A percentile compares a stretch with the other conserved stretches of the same genome.
Conservation (phyloP, 1,284 basidiomycete genomes). For the Microbotryomycetes sp. region DNA sequence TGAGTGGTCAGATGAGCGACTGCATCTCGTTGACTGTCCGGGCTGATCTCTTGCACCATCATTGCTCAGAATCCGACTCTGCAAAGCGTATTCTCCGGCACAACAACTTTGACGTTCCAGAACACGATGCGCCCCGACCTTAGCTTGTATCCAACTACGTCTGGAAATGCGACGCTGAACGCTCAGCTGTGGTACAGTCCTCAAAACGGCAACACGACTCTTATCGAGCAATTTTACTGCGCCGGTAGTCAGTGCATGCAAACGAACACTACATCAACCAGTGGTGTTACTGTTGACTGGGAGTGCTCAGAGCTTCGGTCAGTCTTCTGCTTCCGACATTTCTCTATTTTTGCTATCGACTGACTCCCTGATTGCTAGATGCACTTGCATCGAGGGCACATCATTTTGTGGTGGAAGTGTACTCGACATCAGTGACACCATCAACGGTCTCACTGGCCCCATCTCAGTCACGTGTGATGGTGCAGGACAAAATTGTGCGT, state of each 20-base stretch:
- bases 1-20: constrained; percentile 44
- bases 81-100: constrained; percentile 61
- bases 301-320: neutral
- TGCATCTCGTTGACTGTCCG: constrained; percentile 40
- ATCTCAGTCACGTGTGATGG: constrained; percentile 58
- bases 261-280: constrained; percentile 43
- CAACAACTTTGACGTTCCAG: constrained; percentile 64
- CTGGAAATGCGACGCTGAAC: constrained; percentile 55
- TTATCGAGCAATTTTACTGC: constrained; percentile 60
- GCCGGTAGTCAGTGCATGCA: constrained; percentile 63
- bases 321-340: neutral
- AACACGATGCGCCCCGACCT: constrained; percentile 62
- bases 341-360: neutral
- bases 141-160: constrained; percentile 58
- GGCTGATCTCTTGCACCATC: constrained; percentile 29
- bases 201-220: constrained; percentile 17
- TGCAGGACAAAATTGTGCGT: constrained; percentile 56
- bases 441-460: constrained; percentile 52
- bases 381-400: constrained; percentile 61
- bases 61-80: constrained; percentile 74
- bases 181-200: constrained; percentile 67
- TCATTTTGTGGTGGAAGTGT: constrained; percentile 59
- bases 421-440: constrained; percentile 53
- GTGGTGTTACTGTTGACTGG: constrained; percentile 41
- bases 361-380: constrained; percentile 40